Evolutionary conservation across 2,329 filamentous ascomycete genomes (phyloP).

Genomic region (Xylariaceae sp.): DNA sequence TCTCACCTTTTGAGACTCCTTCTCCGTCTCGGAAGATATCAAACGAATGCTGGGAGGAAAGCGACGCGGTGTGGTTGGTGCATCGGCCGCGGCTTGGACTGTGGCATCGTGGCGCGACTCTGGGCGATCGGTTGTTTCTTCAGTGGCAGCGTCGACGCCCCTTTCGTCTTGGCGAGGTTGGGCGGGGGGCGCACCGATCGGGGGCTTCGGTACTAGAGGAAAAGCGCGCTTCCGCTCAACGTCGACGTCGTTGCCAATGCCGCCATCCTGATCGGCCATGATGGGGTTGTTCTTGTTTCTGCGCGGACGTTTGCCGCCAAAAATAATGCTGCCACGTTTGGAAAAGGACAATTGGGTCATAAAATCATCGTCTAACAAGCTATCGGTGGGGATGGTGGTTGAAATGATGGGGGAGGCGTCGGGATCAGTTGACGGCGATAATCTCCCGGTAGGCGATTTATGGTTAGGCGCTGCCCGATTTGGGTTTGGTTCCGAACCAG

Average conservation of each 20-base stretch:
- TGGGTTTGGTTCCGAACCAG: conserved; percentile 20
- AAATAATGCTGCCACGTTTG: conserved; percentile 66
- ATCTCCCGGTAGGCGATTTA: conserved; percentile 30
- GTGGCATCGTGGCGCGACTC: conserved; percentile 10
- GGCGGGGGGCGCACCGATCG: conserved; percentile 14
- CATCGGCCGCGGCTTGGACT: conserved; percentile 6
- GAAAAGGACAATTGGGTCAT: conserved; percentile 61
- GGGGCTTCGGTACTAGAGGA: conserved; percentile 30
- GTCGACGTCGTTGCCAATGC: conserved; percentile 13
- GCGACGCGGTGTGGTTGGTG: conserved; percentile 24
- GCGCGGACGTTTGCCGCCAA: conserved; percentile 50
- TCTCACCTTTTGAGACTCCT: conserved; percentile 69
- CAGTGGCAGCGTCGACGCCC: conserved; percentile 22
- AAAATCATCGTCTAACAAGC: conserved; percentile 61
- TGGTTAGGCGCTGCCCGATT: conserved; percentile 26
- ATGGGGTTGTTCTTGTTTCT: conserved; percentile 23
- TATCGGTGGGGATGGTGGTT: conserved; percentile 59
- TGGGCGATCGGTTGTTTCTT: conserved; percentile 20
- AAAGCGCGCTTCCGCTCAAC: conserved; percentile 30
- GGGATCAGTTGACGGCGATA: conserved; percentile 30
- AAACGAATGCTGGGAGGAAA: conserved; percentile 52
- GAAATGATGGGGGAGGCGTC: conserved; percentile 54
- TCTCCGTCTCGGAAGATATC: conserved; percentile 59
- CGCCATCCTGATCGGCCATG: conserved; percentile 33
- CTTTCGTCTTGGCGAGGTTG: conserved; percentile 25